A percentile compares a stretch with the other conserved stretches of the same genome.
phyloP scores from a whole-genome alignment of 2,329 filamentous ascomycete species.

The Aspergillus unguis region DNA sequence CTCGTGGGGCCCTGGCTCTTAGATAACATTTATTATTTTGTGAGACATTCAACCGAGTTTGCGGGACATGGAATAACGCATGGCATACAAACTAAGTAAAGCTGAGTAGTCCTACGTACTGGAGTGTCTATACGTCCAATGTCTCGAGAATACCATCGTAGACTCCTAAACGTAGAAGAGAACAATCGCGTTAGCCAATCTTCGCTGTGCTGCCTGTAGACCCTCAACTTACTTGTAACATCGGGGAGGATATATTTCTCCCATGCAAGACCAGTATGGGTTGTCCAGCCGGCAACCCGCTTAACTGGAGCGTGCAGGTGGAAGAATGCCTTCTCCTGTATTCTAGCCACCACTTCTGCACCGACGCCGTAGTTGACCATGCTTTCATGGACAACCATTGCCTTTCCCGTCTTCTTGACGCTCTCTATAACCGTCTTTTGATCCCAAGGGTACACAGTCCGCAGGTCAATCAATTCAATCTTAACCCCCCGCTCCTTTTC shows the following conservation, averaged over 20 bases:
- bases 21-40: not conserved
- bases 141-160: slow-evolving; percentile 70
- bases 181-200: not conserved
- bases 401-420: slow-evolving; percentile 80
- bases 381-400: slow-evolving; percentile 85
- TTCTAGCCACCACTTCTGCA: slow-evolving; percentile 81
- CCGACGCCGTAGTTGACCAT: slow-evolving; percentile 89
- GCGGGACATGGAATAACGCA: not conserved
- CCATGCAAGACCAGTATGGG: slow-evolving; percentile 73
- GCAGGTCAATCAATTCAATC: slow-evolving; percentile 80
- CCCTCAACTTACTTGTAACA: slow-evolving; percentile 68
- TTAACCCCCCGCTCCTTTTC: slow-evolving; percentile 68
- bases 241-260: slow-evolving; percentile 82
- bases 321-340: slow-evolving; percentile 83
- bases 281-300: slow-evolving; percentile 85
- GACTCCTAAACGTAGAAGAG: slow-evolving; percentile 51
- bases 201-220: not conserved
- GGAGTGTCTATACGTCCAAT: slow-evolving; percentile 41
- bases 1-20: not conserved
- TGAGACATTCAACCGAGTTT: not conserved
- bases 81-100: not conserved
- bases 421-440: slow-evolving; percentile 74
- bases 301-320: slow-evolving; percentile 80
- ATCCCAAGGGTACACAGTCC: slow-evolving; percentile 92
- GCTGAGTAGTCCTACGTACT: too few relatives aligned